These are phyloP conservation scores for Anaeromyces robustus DNA, from an alignment of 192 early-diverging fungal species.

Conservation along the genomic window DNA sequence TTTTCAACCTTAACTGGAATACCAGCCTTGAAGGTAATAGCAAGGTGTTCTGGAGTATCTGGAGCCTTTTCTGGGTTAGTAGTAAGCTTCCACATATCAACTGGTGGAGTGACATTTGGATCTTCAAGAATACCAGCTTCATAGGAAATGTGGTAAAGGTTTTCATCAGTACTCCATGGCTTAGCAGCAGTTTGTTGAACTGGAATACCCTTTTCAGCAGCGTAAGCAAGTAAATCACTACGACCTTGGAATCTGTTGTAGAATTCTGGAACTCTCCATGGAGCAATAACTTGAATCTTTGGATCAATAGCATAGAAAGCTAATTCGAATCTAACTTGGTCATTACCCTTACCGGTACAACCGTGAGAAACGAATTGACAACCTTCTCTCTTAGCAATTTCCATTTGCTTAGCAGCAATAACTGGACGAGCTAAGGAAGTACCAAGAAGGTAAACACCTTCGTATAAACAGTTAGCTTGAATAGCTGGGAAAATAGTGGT, in stretches of 20 bases:
- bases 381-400: slow-evolving; percentile 80
- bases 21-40: slow-evolving; percentile 75
- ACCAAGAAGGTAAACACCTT: slow-evolving; percentile 89
- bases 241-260: slow-evolving; percentile 90
- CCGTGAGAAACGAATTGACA: slow-evolving; percentile 96
- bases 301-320: slow-evolving; percentile 94
- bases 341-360: slow-evolving; percentile 99
- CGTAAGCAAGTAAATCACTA: slow-evolving; percentile 79
- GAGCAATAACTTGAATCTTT: slow-evolving; percentile 88
- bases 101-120: slow-evolving; percentile 86
- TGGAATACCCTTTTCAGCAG: slow-evolving; percentile 74
- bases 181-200: slow-evolving; percentile 90
- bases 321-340: slow-evolving; percentile 98
- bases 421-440: slow-evolving; percentile 94
- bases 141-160: slow-evolving; percentile 97
- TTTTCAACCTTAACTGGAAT: slow-evolving; percentile 82
- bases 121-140: slow-evolving; percentile 98
- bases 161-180: slow-evolving; percentile 99
- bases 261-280: slow-evolving; percentile 92
- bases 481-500: slow-evolving; percentile 81
- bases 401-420: slow-evolving; percentile 74
- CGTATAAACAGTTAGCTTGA: slow-evolving; percentile 90
- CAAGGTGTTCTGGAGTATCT: slow-evolving; percentile 86
- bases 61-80: slow-evolving; percentile 94
- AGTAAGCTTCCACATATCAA: slow-evolving; percentile 98